Base-by-base conservation (phyloP, 2,329 filamentous ascomycete genomes). In the Lizonia empirigonia region DNA sequence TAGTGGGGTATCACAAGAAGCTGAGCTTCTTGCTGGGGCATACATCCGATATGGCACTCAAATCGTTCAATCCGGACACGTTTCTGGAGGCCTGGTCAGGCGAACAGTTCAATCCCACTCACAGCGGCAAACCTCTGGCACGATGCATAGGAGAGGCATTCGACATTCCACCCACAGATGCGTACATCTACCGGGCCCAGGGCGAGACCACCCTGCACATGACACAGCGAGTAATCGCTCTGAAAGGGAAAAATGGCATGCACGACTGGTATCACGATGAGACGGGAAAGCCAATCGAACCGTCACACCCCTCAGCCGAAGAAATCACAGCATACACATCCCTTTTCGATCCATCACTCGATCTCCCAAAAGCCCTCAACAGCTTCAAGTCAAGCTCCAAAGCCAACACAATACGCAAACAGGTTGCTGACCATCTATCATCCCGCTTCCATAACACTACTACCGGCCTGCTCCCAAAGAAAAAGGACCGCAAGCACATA, bases 321-420 rank as follows among this genome's bases (percentile, higher is more conserved):
- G 88, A 91, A 62, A 80, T 87, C 49, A 78, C 81, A 34, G 82
- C 87, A 15, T 91, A 91, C 75, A 80, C 83, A 29, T 76, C 81
- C 38, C 78, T 91, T 64, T 91, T 90, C 76, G 77, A 76, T 24
- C 80, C 87, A 1, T 74, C 78, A 1, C 85, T 84, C 4, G 77
- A 78, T 10, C 86, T 85, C 2, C 63, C 79, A 5, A 84, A 86
- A 50, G 82, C 86, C 9, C 78, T 91, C 12, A 86, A 79, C 54
- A 81, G 80, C 39, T 81, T 89, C 62, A 73, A 73, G 38, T 79
- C 86, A 54, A 90, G 89, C 67, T 86, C 88, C 30, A 84, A 83
- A 70, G 81, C 86, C 69, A 76, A 71, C 30, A 88, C 86, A 1
- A 76, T 88, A 15, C 82, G 87, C 40, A 72, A 77, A 47, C 74